Evolutionary conservation across 2,329 filamentous ascomycete genomes (phyloP).

Genomic region (Aspergillus versicolor): DNA sequence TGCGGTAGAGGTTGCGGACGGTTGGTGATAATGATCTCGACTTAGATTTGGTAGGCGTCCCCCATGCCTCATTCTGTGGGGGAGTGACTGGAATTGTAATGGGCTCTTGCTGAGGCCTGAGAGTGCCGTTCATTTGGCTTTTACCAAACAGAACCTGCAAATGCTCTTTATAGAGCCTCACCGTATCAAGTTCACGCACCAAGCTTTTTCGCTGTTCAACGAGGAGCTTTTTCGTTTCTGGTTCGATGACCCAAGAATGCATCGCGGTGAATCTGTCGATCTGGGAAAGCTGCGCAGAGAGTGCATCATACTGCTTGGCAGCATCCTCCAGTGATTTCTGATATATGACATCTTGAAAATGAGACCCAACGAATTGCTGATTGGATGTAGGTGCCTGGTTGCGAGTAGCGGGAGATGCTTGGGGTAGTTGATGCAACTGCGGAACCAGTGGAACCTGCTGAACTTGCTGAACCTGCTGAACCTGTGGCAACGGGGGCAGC

Average conservation of each 20-base stretch:
- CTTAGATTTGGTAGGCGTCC: slow-evolving; percentile 9
- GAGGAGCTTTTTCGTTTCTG: slow-evolving; percentile 32
- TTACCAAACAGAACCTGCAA: slow-evolving; percentile 26
- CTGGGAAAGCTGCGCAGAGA: slow-evolving; percentile 34
- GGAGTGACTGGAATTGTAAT: neutral
- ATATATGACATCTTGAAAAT: slow-evolving; percentile 14
- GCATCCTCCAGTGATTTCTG: slow-evolving; percentile 30
- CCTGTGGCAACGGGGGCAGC: neutral
- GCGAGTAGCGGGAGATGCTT: neutral
- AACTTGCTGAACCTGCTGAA: neutral
- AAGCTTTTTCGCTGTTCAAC: slow-evolving; percentile 38
- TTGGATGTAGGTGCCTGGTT: slow-evolving; percentile 7
- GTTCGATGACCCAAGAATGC: slow-evolving; percentile 37
- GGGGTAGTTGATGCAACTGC: slow-evolving; percentile 1
- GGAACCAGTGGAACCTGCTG: neutral
- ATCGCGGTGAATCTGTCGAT: slow-evolving; percentile 42
- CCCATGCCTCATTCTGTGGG: neutral
- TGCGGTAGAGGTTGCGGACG: slow-evolving; percentile 28
- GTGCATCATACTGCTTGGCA: slow-evolving; percentile 27
- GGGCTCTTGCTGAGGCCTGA: slow-evolving; percentile 1
- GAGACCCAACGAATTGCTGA: slow-evolving; percentile 11
- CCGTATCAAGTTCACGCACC: slow-evolving; percentile 37
- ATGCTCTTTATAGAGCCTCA: slow-evolving; percentile 38
- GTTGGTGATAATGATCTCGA: slow-evolving; percentile 17
- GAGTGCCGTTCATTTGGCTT: neutral